These are phyloP conservation scores for Tephrocybe sp. DNA, from an alignment of 768 basidiomycete species.

Conservation along the genomic window DNA sequence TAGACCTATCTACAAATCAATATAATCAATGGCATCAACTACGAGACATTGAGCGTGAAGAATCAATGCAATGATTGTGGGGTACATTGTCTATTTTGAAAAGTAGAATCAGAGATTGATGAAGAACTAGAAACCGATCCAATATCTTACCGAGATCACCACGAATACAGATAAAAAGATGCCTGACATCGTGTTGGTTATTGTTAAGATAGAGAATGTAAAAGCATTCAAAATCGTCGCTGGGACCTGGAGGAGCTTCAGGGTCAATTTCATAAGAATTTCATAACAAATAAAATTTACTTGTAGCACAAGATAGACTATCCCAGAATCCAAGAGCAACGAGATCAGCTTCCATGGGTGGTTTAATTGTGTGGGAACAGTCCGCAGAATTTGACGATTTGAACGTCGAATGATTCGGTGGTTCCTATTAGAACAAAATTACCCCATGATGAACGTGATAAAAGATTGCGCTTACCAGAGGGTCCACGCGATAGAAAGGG, in stretches of 20 bases:
- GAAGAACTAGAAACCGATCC: no score
- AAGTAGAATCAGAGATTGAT: no score
- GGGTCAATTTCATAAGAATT: no score
- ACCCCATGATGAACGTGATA: neutral
- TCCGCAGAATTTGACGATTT: neutral
- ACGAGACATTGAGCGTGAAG: neutral
- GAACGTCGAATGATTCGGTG: neutral
- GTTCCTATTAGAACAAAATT: neutral
- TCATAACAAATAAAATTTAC: neutral
- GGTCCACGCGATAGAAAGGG: constrained; percentile 1
- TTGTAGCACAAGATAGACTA: constrained; percentile 1
- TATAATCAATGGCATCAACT: no score
- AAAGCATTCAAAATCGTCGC: constrained; percentile 1
- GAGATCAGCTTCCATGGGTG: constrained; percentile 3
- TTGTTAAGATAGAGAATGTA: neutral
- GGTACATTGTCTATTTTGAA: constrained; percentile 12
- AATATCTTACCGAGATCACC: constrained; percentile 1
- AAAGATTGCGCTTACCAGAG: constrained; percentile 1
- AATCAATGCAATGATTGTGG: neutral
- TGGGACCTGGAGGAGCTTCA: neutral
- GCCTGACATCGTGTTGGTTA: constrained; percentile 3
- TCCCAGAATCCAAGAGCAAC: constrained; percentile 3
- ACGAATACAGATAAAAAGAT: constrained; percentile 1
- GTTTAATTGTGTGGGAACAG: neutral
- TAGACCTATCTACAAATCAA: no score